Percentiles rank a stretch among this genome's conserved stretches.
Evolutionary conservation across 306 rosid genomes (phyloP).

Genomic region (Citrullus mucosospermus): DNA sequence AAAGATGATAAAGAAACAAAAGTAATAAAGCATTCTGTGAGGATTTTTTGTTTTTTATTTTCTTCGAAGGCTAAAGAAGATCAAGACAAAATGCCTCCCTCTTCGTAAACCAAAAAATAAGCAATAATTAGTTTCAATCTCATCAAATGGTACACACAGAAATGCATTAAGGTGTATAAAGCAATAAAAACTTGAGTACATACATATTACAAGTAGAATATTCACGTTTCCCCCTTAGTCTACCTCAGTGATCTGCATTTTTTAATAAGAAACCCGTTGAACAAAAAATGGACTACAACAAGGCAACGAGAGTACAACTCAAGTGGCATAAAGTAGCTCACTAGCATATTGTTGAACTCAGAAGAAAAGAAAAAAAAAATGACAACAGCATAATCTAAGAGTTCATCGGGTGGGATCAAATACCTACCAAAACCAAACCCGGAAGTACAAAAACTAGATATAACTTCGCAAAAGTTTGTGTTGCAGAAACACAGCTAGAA

Average conservation of each 20-base stretch:
- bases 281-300: neutral
- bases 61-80: no score
- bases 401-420: neutral
- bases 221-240: neutral
- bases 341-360: no score
- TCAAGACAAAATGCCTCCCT: no score
- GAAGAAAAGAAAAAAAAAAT: no score
- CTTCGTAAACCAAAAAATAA: no score
- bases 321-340: no score
- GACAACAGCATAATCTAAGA: neutral
- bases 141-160: neutral
- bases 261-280: neutral
- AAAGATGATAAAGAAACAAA: no score
- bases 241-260: neutral
- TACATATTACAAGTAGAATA: neutral
- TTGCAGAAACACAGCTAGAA: neutral
- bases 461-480: neutral
- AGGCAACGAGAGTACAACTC: no score
- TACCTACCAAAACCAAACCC: neutral
- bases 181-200: neutral
- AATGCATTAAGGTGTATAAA: neutral
- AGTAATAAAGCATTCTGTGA: no score
- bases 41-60: no score
- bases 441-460: neutral
- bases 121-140: no score